Conservation (phyloP, 106 monocot genomes). For the Acanthochlamys bracteata region DNA sequence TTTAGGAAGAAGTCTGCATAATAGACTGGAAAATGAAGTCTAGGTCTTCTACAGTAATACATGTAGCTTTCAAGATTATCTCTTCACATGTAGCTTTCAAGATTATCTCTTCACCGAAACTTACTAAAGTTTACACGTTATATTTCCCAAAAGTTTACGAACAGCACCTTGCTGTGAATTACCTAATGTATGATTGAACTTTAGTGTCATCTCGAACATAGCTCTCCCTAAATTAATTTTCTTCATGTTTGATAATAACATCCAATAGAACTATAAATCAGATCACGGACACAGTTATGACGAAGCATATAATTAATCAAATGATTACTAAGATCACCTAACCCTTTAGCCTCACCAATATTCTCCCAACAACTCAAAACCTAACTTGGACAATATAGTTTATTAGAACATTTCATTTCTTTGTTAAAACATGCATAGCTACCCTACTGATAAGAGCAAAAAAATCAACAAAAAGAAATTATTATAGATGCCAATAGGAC, state of each 20-base stretch:
- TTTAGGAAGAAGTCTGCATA: background rate
- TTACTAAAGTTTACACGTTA: too few species aligned
- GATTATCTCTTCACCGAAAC: background rate
- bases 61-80: background rate
- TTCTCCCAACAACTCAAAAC: background rate
- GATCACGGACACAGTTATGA: too few species aligned
- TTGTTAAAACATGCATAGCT: too few species aligned
- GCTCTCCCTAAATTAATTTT: too few species aligned
- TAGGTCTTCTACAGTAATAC: background rate
- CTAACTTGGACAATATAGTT: background rate
- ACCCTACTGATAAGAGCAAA: too few species aligned
- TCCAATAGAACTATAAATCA: too few species aligned
- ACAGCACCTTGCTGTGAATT: too few species aligned
- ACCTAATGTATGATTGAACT: too few species aligned
- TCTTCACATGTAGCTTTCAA: background rate
- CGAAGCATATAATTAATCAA: background rate
- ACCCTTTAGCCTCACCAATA: background rate
- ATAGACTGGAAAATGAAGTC: slow-evolving; percentile 1
- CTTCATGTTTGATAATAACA: too few species aligned
- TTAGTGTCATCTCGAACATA: too few species aligned
- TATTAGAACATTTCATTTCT: background rate
- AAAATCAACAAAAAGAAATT: too few species aligned
- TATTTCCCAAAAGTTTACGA: too few species aligned
- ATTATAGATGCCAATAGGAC: background rate
- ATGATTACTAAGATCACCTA: background rate